A percentile compares a stretch with the other conserved stretches of the same genome.
Evolutionary conservation across 768 basidiomycete species (phyloP).

Genomic region (Coprinopsis cinerea): DNA sequence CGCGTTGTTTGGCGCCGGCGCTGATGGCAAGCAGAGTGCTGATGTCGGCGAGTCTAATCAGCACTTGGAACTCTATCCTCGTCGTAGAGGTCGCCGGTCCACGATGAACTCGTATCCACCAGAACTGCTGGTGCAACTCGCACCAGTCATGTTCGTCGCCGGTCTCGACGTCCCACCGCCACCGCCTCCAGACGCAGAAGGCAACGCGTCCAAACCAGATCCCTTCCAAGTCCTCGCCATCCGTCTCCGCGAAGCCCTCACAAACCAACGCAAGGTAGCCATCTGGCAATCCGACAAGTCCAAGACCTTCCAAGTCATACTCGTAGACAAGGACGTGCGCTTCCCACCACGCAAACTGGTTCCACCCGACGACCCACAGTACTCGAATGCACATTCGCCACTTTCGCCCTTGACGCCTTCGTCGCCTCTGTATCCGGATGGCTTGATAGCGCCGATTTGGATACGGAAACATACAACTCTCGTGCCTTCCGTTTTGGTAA

Average conservation of each 20-base stretch:
- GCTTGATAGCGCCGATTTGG: slow-evolving; percentile 97
- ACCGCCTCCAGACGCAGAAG: slow-evolving; percentile 18
- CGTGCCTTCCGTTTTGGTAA: slow-evolving; percentile 87
- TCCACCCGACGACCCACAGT: slow-evolving; percentile 51
- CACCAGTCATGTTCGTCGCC: slow-evolving; percentile 92
- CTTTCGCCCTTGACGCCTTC: slow-evolving; percentile 87
- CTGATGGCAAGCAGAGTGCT: neutral
- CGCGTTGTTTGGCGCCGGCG: neutral
- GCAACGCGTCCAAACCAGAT: slow-evolving; percentile 37
- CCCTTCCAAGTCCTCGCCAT: slow-evolving; percentile 52
- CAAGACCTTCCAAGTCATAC: slow-evolving; percentile 73
- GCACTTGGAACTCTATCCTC: neutral
- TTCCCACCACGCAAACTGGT: slow-evolving; percentile 85
- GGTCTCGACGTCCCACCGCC: slow-evolving; percentile 55
- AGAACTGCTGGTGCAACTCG: slow-evolving; percentile 83
- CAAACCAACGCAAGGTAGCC: slow-evolving; percentile 53
- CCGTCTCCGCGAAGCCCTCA: slow-evolving; percentile 66
- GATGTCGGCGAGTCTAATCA: neutral
- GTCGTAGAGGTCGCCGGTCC: neutral
- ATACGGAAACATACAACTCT: slow-evolving; percentile 91
- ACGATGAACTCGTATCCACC: slow-evolving; percentile 89
- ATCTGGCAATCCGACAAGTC: slow-evolving; percentile 71
- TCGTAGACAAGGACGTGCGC: slow-evolving; percentile 79
- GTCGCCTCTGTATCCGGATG: slow-evolving; percentile 91
- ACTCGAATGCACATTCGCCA: slow-evolving; percentile 70